These are phyloP conservation scores for Leucocoprinus leucothites DNA, from an alignment of 768 basidiomycete genomes.

Conservation along the genomic window DNA sequence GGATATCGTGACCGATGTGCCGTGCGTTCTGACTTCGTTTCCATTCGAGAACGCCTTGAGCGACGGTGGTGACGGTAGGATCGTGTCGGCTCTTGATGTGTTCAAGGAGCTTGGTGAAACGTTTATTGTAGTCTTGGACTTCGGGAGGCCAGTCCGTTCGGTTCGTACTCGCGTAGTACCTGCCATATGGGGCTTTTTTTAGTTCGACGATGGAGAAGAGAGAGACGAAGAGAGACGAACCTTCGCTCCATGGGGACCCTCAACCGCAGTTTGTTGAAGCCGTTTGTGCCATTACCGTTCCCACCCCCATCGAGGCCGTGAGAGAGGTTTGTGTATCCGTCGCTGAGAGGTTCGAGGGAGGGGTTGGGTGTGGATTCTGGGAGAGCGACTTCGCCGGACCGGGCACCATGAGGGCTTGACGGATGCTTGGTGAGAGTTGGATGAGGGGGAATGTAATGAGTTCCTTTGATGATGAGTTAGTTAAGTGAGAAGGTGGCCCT, in stretches of 20 bases:
- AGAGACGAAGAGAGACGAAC: slow-evolving; percentile 34
- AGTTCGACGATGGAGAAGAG: slow-evolving; percentile 8
- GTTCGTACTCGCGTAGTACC: slow-evolving; percentile 82
- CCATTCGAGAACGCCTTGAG: slow-evolving; percentile 96
- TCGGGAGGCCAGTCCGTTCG: slow-evolving; percentile 84
- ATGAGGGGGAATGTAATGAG: slow-evolving; percentile 83
- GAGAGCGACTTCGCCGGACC: slow-evolving; percentile 44
- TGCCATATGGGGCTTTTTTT: slow-evolving; percentile 23
- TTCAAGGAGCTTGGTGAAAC: slow-evolving; percentile 85
- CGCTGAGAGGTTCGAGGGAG: slow-evolving; percentile 47
- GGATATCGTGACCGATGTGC: slow-evolving; percentile 82
- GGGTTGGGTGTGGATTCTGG: slow-evolving; percentile 84
- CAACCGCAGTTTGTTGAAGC: slow-evolving; percentile 58
- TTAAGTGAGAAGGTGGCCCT: background rate
- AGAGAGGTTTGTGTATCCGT: slow-evolving; percentile 22
- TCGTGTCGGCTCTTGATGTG: slow-evolving; percentile 94
- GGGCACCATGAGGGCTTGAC: slow-evolving; percentile 58
- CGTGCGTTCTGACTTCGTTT: slow-evolving; percentile 69
- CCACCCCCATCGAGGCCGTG: slow-evolving; percentile 10
- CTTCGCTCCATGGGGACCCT: slow-evolving; percentile 84
- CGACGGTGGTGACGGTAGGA: slow-evolving; percentile 95
- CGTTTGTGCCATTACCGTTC: slow-evolving; percentile 36
- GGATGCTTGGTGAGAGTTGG: slow-evolving; percentile 62
- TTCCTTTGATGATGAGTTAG: slow-evolving; percentile 52
- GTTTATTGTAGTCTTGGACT: slow-evolving; percentile 87